Evolutionary conservation across 2,329 filamentous ascomycete genomes (phyloP).

Genomic region (Cercospora sp.): DNA sequence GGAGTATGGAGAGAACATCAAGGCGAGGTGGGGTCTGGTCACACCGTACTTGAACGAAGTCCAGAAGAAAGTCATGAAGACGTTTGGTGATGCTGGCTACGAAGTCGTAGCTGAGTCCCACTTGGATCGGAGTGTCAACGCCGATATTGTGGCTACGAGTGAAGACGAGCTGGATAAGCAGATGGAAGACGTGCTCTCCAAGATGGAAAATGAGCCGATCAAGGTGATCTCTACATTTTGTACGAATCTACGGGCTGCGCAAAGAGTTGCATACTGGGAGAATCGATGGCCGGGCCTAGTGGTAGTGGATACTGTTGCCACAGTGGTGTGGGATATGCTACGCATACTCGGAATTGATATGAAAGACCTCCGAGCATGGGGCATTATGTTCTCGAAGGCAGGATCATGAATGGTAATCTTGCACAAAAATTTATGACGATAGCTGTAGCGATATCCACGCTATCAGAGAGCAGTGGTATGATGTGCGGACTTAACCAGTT

Average conservation of each 20-base stretch:
- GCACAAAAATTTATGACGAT: neutral
- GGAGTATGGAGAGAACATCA: constrained; percentile 3
- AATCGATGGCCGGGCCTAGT: constrained; percentile 35
- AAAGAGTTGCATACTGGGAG: constrained; percentile 45
- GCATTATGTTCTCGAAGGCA: constrained; percentile 37
- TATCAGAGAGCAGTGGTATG: neutral
- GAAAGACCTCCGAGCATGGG: constrained; percentile 39
- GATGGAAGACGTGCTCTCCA: constrained; percentile 34
- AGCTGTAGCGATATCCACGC: neutral
- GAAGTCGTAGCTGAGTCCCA: constrained; percentile 40
- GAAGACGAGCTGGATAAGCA: constrained; percentile 37
- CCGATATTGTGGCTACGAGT: constrained; percentile 41
- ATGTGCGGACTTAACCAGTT: neutral
- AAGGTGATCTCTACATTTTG: constrained; percentile 46
- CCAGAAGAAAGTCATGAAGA: constrained; percentile 42
- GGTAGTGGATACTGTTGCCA: constrained; percentile 48
- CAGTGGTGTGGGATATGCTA: constrained; percentile 47
- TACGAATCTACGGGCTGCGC: constrained; percentile 47
- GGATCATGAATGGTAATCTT: neutral
- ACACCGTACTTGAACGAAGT: constrained; percentile 48
- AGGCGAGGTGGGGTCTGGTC: constrained; percentile 41
- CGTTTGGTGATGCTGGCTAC: constrained; percentile 40
- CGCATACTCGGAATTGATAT: constrained; percentile 38
- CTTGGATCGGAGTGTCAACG: constrained; percentile 42
- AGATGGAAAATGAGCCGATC: constrained; percentile 30